phyloP scores from a whole-genome alignment of 1,284 basidiomycete genomes.

The Cystobasidiaceae sp. region DNA sequence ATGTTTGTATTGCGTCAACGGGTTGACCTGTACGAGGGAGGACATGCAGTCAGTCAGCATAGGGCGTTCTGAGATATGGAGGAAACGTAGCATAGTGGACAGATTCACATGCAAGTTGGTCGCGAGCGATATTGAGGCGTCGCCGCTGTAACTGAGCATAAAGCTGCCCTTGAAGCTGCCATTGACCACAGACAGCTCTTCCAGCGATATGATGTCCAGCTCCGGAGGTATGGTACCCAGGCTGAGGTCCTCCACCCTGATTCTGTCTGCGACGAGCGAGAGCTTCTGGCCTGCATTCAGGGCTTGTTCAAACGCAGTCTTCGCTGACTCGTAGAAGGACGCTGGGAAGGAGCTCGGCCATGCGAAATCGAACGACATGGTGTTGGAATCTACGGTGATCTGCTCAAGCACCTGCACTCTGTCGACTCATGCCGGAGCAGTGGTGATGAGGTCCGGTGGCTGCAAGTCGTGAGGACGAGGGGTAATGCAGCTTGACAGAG shows the following conservation, averaged over 20 bases:
- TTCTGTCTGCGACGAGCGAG: constrained; percentile 92
- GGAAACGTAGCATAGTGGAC: background rate
- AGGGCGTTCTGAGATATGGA: background rate
- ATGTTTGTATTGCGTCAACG: constrained; percentile 76
- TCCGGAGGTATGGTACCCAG: constrained; percentile 99
- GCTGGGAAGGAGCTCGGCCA: constrained; percentile 92
- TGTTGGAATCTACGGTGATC: too few relatives aligned
- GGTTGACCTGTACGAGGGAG: constrained; percentile 67
- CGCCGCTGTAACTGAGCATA: constrained; percentile 87
- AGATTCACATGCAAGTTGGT: constrained; percentile 86
- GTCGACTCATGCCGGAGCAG: too few relatives aligned
- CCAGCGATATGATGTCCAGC: constrained; percentile 94
- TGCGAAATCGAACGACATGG: constrained; percentile 94
- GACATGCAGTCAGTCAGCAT: constrained; percentile 38
- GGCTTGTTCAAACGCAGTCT: constrained; percentile 83
- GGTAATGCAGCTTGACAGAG: too few relatives aligned
- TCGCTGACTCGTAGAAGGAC: constrained; percentile 87
- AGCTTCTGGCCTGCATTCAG: constrained; percentile 97
- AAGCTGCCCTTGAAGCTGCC: constrained; percentile 89
- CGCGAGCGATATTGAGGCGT: constrained; percentile 93
- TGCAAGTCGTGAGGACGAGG: too few relatives aligned
- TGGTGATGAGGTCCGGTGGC: too few relatives aligned
- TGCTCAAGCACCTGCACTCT: too few relatives aligned
- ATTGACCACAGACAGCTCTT: constrained; percentile 84
- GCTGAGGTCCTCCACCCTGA: constrained; percentile 93